Evolutionary conservation across 441 rosid genomes (phyloP).

Genomic region (Populus hybrid): DNA sequence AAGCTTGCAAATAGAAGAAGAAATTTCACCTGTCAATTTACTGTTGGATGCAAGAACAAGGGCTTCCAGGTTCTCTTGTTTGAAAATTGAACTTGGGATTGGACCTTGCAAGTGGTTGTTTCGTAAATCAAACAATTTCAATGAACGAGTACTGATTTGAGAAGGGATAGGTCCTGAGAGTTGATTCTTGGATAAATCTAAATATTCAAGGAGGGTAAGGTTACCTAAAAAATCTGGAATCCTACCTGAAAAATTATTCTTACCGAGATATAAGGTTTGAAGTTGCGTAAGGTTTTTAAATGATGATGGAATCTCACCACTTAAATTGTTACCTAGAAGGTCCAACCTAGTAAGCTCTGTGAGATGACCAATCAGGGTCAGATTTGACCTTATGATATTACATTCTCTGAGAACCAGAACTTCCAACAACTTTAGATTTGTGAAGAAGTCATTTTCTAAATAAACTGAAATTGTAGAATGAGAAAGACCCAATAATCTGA

Average conservation of each 20-base stretch:
- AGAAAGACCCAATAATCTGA: not conserved
- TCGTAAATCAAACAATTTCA: too few relatives aligned
- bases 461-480: not conserved
- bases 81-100: too few relatives aligned
- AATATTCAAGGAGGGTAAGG: too few relatives aligned
- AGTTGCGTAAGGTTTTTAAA: not conserved
- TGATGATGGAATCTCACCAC: not conserved
- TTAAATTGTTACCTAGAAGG: not conserved
- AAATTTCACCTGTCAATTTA: constrained; percentile 17
- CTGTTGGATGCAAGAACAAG: constrained; percentile 20
- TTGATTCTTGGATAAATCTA: too few relatives aligned
- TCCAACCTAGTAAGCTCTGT: not conserved
- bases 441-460: not conserved
- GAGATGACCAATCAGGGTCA: not conserved
- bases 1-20: constrained; percentile 22
- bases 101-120: too few relatives aligned
- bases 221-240: not conserved
- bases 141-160: too few relatives aligned
- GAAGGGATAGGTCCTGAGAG: too few relatives aligned
- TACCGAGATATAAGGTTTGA: not conserved
- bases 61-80: not conserved
- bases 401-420: not conserved
- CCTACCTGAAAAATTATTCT: not conserved
- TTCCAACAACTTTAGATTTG: not conserved
- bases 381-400: constrained; percentile 10